A percentile compares a stretch with the other conserved stretches of the same genome.
phyloP scores from a whole-genome alignment of 2,329 filamentous ascomycete species.

The Monilinia aucupariae region DNA sequence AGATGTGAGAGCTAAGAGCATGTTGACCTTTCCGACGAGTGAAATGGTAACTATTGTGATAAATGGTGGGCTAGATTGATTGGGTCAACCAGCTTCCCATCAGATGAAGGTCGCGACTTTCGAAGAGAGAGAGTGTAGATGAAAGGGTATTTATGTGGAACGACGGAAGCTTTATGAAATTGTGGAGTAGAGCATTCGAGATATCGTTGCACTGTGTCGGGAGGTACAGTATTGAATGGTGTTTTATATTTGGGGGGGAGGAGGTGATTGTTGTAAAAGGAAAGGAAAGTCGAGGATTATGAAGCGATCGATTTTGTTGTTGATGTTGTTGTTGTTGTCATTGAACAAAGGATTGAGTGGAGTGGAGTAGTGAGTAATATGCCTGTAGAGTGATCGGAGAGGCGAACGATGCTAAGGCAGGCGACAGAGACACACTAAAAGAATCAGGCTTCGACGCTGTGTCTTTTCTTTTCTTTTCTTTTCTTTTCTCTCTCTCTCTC shows the following conservation, averaged over 20 bases:
- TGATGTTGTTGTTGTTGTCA: too few relatives aligned
- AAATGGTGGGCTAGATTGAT: slow-evolving; percentile 32
- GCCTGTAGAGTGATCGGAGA: slow-evolving; percentile 16
- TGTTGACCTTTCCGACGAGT: slow-evolving; percentile 41
- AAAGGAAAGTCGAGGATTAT: slow-evolving; percentile 20
- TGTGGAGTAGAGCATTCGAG: slow-evolving; percentile 3
- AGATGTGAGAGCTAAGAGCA: slow-evolving; percentile 51
- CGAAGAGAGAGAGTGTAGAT: slow-evolving; percentile 11
- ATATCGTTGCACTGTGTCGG: background rate
- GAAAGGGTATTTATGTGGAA: slow-evolving; percentile 4
- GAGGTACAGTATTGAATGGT: too few relatives aligned
- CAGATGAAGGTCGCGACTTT: slow-evolving; percentile 16
- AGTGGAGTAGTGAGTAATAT: slow-evolving; percentile 25
- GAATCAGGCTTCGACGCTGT: slow-evolving; percentile 8
- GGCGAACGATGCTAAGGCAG: slow-evolving; percentile 20
- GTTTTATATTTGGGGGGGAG: too few relatives aligned
- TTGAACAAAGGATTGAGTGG: slow-evolving; percentile 31
- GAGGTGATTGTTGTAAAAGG: background rate
- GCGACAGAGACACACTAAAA: slow-evolving; percentile 8
- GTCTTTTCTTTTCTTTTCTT: background rate
- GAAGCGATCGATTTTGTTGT: slow-evolving; percentile 23
- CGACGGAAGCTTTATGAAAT: slow-evolving; percentile 1
- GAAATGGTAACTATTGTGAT: slow-evolving; percentile 32
- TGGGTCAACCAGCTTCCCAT: slow-evolving; percentile 31
- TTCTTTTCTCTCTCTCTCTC: background rate